phyloP scores from a whole-genome alignment of 805 yeast species.

The Blastobotrys parvus region DNA sequence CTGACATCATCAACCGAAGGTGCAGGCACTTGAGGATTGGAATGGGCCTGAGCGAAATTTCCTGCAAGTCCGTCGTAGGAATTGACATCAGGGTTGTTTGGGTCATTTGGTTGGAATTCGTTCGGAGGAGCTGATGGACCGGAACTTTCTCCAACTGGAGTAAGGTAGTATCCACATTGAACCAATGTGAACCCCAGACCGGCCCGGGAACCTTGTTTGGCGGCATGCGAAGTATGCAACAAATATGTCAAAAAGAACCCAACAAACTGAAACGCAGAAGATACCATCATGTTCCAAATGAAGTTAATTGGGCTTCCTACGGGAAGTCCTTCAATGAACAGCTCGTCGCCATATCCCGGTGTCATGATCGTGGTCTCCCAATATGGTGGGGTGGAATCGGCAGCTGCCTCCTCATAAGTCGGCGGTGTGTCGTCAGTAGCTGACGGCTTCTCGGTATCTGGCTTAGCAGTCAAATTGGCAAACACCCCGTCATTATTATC shows the following conservation, averaged over 20 bases:
- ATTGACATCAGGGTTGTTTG: slow-evolving; percentile 44
- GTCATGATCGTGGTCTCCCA: slow-evolving; percentile 87
- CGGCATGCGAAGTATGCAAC: slow-evolving; percentile 93
- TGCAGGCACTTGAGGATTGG: slow-evolving; percentile 13
- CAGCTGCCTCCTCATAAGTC: slow-evolving; percentile 89
- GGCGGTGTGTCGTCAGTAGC: slow-evolving; percentile 56
- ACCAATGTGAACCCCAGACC: slow-evolving; percentile 84
- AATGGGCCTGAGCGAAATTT: slow-evolving; percentile 19
- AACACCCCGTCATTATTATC: slow-evolving; percentile 75
- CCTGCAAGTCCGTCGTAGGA: slow-evolving; percentile 13
- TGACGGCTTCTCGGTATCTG: slow-evolving; percentile 40
- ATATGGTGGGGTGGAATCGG: slow-evolving; percentile 91
- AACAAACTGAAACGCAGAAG: slow-evolving; percentile 86
- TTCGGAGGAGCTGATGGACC: slow-evolving; percentile 16
- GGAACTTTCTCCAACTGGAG: slow-evolving; percentile 16
- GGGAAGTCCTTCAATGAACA: slow-evolving; percentile 90
- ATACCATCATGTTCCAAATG: slow-evolving; percentile 81
- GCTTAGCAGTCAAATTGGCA: slow-evolving; percentile 85
- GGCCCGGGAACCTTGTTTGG: slow-evolving; percentile 87
- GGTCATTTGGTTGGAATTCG: slow-evolving; percentile 48
- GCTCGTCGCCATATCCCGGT: slow-evolving; percentile 73
- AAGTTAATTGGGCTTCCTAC: slow-evolving; percentile 88
- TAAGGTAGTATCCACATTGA: slow-evolving; percentile 53
- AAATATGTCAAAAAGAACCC: slow-evolving; percentile 88
- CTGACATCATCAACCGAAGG: slow-evolving; percentile 8